A percentile compares a stretch with the other conserved stretches of the same genome.
These are phyloP conservation scores for Trichoderma sp. DNA, from an alignment of 2,329 filamentous ascomycete species.

Conservation along the genomic window DNA sequence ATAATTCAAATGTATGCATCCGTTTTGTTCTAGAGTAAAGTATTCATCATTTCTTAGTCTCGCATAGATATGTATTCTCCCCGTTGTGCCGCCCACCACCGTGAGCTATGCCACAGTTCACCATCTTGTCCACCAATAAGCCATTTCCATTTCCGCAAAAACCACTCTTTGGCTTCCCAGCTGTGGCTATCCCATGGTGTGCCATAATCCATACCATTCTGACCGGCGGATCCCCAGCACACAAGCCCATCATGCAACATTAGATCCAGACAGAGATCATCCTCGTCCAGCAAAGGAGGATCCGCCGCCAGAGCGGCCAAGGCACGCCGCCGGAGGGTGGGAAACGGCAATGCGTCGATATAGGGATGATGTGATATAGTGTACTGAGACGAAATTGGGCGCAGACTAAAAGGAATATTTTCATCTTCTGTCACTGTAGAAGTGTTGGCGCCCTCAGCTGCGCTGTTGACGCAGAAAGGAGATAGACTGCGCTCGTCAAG, in stretches of 20 bases:
- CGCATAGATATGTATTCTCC: not conserved
- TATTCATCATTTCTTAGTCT: not conserved
- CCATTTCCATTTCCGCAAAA: conserved; percentile 1
- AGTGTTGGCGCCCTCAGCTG: not conserved
- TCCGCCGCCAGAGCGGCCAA: not conserved
- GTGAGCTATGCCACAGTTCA: conserved; percentile 1
- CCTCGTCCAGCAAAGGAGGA: not conserved
- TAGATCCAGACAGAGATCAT: not conserved
- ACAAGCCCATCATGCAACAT: not conserved
- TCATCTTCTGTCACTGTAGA: not conserved
- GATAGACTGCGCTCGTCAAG: not conserved
- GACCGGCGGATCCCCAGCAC: not conserved
- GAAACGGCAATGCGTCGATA: not conserved
- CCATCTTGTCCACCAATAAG: not conserved
- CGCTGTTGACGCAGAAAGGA: not conserved
- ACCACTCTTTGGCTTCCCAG: conserved; percentile 9
- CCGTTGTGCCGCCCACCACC: conserved; percentile 1
- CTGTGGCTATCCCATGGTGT: not conserved
- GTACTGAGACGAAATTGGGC: not conserved
- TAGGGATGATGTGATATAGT: not conserved
- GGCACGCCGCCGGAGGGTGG: not conserved
- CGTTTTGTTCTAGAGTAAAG: not conserved
- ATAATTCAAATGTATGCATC: not conserved
- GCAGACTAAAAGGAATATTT: not conserved
- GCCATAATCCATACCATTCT: not conserved